Evolutionary conservation across 495 filamentous ascomycete species (phyloP).

Genomic region (Daldinia caldariorum): DNA sequence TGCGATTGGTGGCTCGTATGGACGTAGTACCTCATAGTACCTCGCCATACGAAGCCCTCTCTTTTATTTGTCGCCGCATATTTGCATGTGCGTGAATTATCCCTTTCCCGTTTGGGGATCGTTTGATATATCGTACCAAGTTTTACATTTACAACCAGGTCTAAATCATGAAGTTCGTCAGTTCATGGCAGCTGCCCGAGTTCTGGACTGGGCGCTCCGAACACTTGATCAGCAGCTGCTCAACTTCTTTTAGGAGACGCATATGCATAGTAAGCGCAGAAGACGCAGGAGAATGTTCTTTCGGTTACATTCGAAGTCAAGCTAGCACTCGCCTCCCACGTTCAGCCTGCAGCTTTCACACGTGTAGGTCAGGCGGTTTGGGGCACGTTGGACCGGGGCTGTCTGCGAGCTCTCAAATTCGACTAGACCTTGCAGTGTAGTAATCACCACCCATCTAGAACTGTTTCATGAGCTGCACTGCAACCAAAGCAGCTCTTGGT

Average conservation of each 20-base stretch:
- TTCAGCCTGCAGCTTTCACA: constrained; percentile 44
- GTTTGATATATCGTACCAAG: constrained; percentile 24
- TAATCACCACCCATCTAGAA: constrained; percentile 42
- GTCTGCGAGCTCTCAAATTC: constrained; percentile 37
- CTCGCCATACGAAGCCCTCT: not conserved
- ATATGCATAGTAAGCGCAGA: constrained; percentile 42
- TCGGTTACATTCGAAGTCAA: constrained; percentile 41
- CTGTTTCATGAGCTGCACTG: constrained; percentile 42
- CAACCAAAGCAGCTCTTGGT: constrained; percentile 25
- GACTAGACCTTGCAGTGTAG: constrained; percentile 44
- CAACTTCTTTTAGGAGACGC: constrained; percentile 12
- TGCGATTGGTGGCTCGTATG: not conserved
- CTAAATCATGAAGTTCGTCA: constrained; percentile 28
- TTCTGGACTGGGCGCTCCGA: constrained; percentile 7
- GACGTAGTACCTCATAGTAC: not conserved
- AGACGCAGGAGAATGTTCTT: constrained; percentile 29
- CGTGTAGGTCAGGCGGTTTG: constrained; percentile 46
- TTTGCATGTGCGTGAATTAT: constrained; percentile 9
- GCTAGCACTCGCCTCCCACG: constrained; percentile 39
- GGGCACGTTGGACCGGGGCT: constrained; percentile 40
- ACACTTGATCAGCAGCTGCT: constrained; percentile 35
- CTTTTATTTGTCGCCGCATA: constrained; percentile 17
- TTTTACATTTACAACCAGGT: not conserved
- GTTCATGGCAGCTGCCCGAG: constrained; percentile 28
- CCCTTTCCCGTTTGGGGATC: constrained; percentile 25